Evolutionary conservation across 192 early-diverging fungal species (phyloP), one percentile per base, ranked within the genome.

Genomic region (Coemansia sp.): DNA sequence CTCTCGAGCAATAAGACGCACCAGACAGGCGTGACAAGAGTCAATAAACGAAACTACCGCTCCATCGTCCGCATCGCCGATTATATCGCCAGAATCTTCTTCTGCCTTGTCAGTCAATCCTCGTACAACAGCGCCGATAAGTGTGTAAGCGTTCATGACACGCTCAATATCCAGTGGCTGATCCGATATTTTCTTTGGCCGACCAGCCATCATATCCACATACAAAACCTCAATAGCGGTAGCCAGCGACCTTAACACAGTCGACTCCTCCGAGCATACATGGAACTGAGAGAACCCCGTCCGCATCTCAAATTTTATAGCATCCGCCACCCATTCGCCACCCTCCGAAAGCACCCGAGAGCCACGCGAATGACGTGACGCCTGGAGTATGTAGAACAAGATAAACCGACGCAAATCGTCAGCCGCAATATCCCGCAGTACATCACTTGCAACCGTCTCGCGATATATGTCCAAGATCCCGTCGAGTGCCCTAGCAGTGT

Each of bases 271-370:
- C 10, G 41, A 44, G 20, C 51, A 34, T 11, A 76, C 71, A 5
- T 63, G 31, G 10, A 82, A 77, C 24, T 40, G 64, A 2, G 80
- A 82, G 22, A 77, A 82, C 61, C 64, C 69, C 12, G 64, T 61
- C 27, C 62, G 80, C 80, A 82, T 77, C 53, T 82, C 80, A 51
- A 74, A 77, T 19, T 58, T 32, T 5, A 82, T 70, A 10, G 75
- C 75, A 1, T 41, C 45, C 12, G 69, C 59, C 31, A 82, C 62
- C 80, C 80, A 82, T 12, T n/a, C 56, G 22, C 15, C 13, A 32
- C 29, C 55, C 29, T 32, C 31, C 10, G 29, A 13, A 6, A 58
- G 55, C 29, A 58, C 55, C 29, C 6, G 55, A 2, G 6, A 15
- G 29, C 55, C 55, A 17, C 55, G 55, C 55, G 55, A 58, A 6